Base-by-base conservation (phyloP, 345 rosid genomes). In the Cochlearia excelsa region DNA sequence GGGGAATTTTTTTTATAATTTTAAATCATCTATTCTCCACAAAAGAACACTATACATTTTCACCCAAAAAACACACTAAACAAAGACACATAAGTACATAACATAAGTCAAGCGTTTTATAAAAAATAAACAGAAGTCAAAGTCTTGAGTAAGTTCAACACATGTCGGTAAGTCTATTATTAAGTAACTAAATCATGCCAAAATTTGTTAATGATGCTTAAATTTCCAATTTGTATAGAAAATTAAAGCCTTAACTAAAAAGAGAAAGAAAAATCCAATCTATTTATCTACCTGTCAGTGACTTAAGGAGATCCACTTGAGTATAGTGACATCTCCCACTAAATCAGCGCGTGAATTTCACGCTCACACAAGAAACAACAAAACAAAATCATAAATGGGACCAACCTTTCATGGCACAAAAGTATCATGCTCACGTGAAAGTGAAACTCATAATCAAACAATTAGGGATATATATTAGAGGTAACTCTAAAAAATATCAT, bases 251-350 rank as follows among this genome's bases (percentile, higher is more conserved):
- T 46, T 55, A 26, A 10, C 3, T 11, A 7, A 4, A 5, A 37
- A 37, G 7, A 37, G 40, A 37, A 37, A 57, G 3, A 44, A 51
- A 63, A 33, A 52, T 58, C 51, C 51, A 65, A 59, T 71, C 60
- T 64, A 59, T 71, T 55, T 64, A 64, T 70, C 75, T 59, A 58
- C 51, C 66, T 59, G 75, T 58, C 75, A 57, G 74, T 44, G 4
- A 63, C 54, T 63, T 52, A 63, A 68, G 59, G 45, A 70, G 69
- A 70, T 70, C 64, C 74, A 70, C 74, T 70, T 57, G 74, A 50
- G 68, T 55, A 61, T 50, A 69, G 73, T 63, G 69, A 70, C 74
- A 55, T 65, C 61, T 71, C 75, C 70, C 40, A 70, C 69, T 64
- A 64, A 26, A 64, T 49, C 61, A 51, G 61, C 70, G 70, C 75